Percentiles rank a stretch among this genome's conserved stretches.
phyloP scores from a whole-genome alignment of 1,284 basidiomycete species.

The Porodaedalea pini region DNA sequence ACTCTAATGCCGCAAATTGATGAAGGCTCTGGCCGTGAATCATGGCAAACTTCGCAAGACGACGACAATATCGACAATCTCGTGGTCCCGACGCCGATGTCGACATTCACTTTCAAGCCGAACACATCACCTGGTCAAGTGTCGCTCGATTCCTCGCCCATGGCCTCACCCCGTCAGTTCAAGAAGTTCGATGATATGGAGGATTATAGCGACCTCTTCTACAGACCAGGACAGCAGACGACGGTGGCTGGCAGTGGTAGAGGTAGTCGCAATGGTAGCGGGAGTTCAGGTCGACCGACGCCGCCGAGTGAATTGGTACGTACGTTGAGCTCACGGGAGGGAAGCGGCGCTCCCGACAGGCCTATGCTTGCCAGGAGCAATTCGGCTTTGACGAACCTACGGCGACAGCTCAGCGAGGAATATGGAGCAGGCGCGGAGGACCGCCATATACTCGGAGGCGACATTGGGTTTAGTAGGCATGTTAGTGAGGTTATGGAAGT shows the following conservation, averaged over 20 bases:
- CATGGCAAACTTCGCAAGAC: conserved; percentile 12
- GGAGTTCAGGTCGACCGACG: neutral
- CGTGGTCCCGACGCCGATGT: neutral
- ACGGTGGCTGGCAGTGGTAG: neutral
- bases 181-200: conserved; percentile 20
- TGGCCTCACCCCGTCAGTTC: conserved; percentile 20
- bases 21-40: conserved; percentile 9
- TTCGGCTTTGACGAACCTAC: conserved; percentile 53
- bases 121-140: conserved; percentile 10
- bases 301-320: conserved; percentile 1
- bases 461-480: conserved; percentile 27
- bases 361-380: conserved; percentile 17
- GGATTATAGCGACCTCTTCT: conserved; percentile 21
- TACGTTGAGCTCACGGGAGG: neutral
- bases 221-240: conserved; percentile 16
- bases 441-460: conserved; percentile 38
- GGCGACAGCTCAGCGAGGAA: conserved; percentile 60
- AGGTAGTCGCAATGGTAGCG: neutral
- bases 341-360: conserved; percentile 13
- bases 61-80: neutral
- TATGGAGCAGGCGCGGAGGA: conserved; percentile 18
- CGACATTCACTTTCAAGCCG: neutral
- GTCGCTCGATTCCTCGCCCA: conserved; percentile 19
- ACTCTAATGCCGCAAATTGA: conserved; percentile 14
- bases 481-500: conserved; percentile 25